These are phyloP conservation scores for Stephania cephalantha DNA, from an alignment of 164 flowering plant genomes.

Conservation along the genomic window DNA sequence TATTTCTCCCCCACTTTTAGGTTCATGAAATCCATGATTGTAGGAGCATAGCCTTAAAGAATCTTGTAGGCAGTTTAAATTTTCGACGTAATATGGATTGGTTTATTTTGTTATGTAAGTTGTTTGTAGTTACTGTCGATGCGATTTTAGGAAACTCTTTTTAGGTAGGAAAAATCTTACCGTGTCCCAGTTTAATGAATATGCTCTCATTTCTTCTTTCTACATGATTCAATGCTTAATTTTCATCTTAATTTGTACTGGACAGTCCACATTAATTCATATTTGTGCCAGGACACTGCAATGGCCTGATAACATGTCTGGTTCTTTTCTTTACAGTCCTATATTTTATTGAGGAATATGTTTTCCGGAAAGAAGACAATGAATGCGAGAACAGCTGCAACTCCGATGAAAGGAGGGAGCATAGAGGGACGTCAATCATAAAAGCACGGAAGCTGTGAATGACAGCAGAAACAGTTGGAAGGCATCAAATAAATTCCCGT, in stretches of 20 bases:
- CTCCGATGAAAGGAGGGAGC: conserved; percentile 16
- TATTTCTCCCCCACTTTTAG: too few species aligned
- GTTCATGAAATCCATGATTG: too few species aligned
- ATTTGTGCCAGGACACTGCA: background rate
- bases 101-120: background rate
- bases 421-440: conserved; percentile 21
- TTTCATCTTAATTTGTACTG: too few species aligned
- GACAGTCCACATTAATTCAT: background rate
- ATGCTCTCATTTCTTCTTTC: background rate
- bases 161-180: too few species aligned
- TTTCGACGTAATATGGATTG: background rate
- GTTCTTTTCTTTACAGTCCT: conserved; percentile 36
- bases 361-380: conserved; percentile 91
- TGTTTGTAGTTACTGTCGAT: background rate
- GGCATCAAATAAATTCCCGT: conserved; percentile 43
- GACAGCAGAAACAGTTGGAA: conserved; percentile 35
- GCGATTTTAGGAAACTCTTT: background rate
- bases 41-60: too few species aligned
- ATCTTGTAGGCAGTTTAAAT: background rate
- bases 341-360: conserved; percentile 54
- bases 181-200: too few species aligned
- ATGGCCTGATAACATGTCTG: background rate
- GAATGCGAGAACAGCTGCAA: conserved; percentile 25
- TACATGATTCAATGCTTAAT: background rate
- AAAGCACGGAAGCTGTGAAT: conserved; percentile 24